Conservation (phyloP, 768 basidiomycete species). For the Suillus spraguei region DNA sequence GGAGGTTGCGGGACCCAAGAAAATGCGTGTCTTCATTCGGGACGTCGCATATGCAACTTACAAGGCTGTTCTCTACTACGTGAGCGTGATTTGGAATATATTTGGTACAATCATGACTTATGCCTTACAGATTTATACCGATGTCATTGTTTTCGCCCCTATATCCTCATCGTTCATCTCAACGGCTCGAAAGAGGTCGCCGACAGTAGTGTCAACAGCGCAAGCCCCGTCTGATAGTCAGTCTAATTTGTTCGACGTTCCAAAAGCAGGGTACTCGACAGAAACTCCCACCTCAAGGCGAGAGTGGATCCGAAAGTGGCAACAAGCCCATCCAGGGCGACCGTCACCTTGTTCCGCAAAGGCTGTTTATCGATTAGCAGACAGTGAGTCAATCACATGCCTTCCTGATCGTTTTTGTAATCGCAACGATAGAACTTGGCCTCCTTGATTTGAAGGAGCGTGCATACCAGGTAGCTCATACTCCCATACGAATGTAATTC, state of each 20-base stretch:
- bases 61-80: conserved; percentile 76
- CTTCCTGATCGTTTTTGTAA: conserved; percentile 2
- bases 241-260: conserved; percentile 30
- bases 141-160: conserved; percentile 82
- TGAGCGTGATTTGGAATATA: conserved; percentile 33
- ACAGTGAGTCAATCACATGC: conserved; percentile 54
- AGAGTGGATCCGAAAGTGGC: conserved; percentile 80
- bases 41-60: conserved; percentile 68
- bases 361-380: conserved; percentile 81
- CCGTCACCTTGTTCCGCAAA: conserved; percentile 84
- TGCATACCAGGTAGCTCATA: conserved; percentile 53
- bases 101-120: neutral
- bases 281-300: conserved; percentile 43
- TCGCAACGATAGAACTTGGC: conserved; percentile 58
- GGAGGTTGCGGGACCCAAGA: conserved; percentile 47
- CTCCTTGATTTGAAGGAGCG: conserved; percentile 71
- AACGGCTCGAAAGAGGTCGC: conserved; percentile 21
- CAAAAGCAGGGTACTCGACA: conserved; percentile 12
- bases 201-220: conserved; percentile 10
- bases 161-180: conserved; percentile 67
- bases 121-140: conserved; percentile 72
- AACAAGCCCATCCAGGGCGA: conserved; percentile 54
- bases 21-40: conserved; percentile 52
- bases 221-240: conserved; percentile 39
- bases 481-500: neutral